Conservation (phyloP, 495 filamentous ascomycete species). For the Penicillium arizonense region DNA sequence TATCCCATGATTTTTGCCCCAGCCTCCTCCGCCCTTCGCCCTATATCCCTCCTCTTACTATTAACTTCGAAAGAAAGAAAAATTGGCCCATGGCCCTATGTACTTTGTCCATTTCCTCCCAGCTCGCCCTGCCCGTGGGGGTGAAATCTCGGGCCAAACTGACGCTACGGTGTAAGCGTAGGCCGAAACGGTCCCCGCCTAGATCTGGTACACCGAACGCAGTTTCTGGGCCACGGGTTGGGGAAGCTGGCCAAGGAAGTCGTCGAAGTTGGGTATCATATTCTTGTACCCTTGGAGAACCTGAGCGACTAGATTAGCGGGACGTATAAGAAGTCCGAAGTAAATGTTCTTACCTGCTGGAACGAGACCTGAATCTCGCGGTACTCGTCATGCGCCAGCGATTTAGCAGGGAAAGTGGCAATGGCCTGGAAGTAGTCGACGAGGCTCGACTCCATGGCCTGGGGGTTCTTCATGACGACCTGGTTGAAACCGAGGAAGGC, state of each 20-base stretch:
- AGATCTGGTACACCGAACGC: conserved; percentile 45
- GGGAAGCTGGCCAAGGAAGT: conserved; percentile 70
- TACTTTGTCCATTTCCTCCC: background rate
- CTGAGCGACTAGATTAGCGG: conserved; percentile 39
- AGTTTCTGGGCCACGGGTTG: conserved; percentile 58
- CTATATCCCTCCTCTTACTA: conserved; percentile 3
- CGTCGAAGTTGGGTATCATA: conserved; percentile 81
- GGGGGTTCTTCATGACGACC: conserved; percentile 81
- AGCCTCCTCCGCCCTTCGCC: background rate
- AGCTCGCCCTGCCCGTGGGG: background rate
- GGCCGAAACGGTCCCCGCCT: conserved; percentile 3
- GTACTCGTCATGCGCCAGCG: conserved; percentile 50
- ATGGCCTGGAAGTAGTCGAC: conserved; percentile 82
- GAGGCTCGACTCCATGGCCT: conserved; percentile 85
- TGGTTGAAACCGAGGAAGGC: conserved; percentile 88
- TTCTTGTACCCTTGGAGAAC: conserved; percentile 78
- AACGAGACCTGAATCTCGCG: conserved; percentile 51
- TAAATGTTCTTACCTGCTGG: conserved; percentile 41
- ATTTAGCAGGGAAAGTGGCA: conserved; percentile 66
- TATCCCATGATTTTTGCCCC: conserved; percentile 3
- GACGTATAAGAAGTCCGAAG: no score
- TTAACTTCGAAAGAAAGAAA: background rate
- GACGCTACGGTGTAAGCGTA: background rate
- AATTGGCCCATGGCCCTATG: background rate
- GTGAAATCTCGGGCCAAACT: background rate